Conservation (phyloP, 129 eudicot genomes). For the Artemisia tridentata region DNA sequence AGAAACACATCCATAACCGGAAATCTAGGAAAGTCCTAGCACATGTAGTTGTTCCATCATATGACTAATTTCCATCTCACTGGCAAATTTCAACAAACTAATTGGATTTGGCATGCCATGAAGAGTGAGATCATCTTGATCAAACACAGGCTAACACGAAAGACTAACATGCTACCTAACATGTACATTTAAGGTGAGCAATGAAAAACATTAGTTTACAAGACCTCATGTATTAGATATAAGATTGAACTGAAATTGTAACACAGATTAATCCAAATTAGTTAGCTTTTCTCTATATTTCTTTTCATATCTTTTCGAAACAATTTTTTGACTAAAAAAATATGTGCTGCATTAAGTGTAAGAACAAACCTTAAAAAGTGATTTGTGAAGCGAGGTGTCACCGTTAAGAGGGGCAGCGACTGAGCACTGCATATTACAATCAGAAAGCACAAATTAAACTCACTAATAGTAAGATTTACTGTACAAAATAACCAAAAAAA, state of each 20-base stretch:
- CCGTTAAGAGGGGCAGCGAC: conserved; percentile 17
- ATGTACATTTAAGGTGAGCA: background rate
- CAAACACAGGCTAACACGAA: background rate
- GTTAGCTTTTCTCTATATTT: too few species aligned
- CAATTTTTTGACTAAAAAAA: background rate
- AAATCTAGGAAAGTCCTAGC: too few species aligned
- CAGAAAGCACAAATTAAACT: background rate
- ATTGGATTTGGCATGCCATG: background rate
- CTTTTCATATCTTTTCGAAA: background rate
- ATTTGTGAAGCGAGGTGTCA: conserved; percentile 24
- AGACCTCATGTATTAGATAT: background rate
- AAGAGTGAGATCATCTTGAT: background rate
- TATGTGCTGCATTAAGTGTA: background rate
- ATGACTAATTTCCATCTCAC: background rate
- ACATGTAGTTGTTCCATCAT: too few species aligned
- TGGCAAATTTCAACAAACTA: background rate
- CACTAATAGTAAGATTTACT: background rate
- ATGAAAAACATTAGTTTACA: background rate
- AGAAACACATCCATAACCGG: too few species aligned
- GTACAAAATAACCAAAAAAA: too few species aligned
- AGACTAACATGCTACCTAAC: background rate
- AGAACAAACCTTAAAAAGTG: conserved; percentile 24
- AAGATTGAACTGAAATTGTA: background rate
- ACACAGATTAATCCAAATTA: background rate
- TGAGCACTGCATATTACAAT: conserved; percentile 22